Conservation (phyloP, 345 rosid species). For the Gossypium rotundifolium region DNA sequence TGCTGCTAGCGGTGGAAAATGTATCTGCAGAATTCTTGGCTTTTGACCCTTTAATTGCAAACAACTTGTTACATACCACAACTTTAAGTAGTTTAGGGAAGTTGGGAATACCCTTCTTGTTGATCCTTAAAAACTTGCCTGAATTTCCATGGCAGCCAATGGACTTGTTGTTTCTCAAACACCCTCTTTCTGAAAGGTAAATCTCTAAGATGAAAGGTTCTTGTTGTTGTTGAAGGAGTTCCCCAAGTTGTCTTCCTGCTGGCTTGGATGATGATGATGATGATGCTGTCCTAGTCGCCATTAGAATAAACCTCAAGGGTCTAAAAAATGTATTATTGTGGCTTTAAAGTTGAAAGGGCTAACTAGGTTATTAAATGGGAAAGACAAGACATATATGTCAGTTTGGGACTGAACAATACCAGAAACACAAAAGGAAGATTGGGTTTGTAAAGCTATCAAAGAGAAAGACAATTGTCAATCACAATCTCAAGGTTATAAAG, state of each 20-base stretch:
- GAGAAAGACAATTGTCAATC: not conserved
- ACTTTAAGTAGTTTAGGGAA: conserved; percentile 25
- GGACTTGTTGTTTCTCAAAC: conserved; percentile 15
- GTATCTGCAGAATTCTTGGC: conserved; percentile 13
- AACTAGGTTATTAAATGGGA: conserved; percentile 17
- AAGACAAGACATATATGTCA: conserved; percentile 30
- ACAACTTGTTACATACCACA: conserved; percentile 19
- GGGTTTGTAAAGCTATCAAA: conserved; percentile 19
- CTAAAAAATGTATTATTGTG: not conserved
- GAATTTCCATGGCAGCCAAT: conserved; percentile 16
- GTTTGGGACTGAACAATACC: conserved; percentile 19
- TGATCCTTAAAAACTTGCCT: conserved; percentile 16
- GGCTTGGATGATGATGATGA: not conserved
- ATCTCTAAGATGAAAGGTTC: conserved; percentile 46
- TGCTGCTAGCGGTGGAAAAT: conserved; percentile 27
- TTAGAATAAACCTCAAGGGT: conserved; percentile 6
- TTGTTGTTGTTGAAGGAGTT: conserved; percentile 50
- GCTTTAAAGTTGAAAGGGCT: conserved; percentile 6
- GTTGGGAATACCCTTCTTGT: conserved; percentile 16
- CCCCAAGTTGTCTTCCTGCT: conserved; percentile 35
- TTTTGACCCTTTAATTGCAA: conserved; percentile 16
- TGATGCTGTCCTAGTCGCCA: conserved; percentile 15
- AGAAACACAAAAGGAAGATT: conserved; percentile 11
- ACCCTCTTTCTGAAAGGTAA: conserved; percentile 42
- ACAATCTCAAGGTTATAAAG: conserved; percentile 1